phyloP scores from a whole-genome alignment of 2,329 filamentous ascomycete species.

The Alternaria solani region DNA sequence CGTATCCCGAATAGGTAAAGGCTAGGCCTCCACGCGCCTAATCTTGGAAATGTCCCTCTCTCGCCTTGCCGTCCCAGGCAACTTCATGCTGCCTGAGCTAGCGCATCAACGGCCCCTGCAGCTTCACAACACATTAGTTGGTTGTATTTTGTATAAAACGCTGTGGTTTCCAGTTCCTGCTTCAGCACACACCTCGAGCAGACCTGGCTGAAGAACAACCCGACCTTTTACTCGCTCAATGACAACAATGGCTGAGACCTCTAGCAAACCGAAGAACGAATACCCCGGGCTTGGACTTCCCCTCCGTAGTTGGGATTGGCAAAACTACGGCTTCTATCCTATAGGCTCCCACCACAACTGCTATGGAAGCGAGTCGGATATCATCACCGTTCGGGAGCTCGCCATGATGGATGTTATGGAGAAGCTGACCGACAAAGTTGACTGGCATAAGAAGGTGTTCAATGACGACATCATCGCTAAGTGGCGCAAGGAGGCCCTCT shows the following conservation, averaged over 20 bases:
- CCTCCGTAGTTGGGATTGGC: conserved; percentile 10
- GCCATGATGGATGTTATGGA: conserved; percentile 53
- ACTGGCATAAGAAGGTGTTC: conserved; percentile 54
- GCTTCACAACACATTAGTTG: too few species aligned
- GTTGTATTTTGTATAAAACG: too few species aligned
- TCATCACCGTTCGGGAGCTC: conserved; percentile 48
- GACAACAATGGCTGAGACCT: neutral
- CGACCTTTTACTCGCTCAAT: neutral
- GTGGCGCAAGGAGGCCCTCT: conserved; percentile 36
- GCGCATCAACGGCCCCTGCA: neutral
- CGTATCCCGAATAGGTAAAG: neutral
- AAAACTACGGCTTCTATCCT: conserved; percentile 15
- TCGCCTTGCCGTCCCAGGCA: neutral
- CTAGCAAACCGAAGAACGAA: neutral
- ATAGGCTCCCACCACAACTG: conserved; percentile 25
- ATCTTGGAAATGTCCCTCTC: neutral
- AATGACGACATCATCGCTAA: conserved; percentile 40
- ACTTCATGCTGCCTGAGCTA: neutral
- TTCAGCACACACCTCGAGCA: neutral
- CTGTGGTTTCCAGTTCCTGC: neutral
- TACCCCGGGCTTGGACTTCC: conserved; percentile 34
- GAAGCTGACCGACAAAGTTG: conserved; percentile 50
- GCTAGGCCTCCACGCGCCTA: conserved; percentile 1
- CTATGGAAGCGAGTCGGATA: conserved; percentile 7
- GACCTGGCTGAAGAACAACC: neutral